Evolutionary conservation across 352 stramenopile species (phyloP), one percentile per base, ranked within the genome.

Genomic region (Globisporangium middletonii): DNA sequence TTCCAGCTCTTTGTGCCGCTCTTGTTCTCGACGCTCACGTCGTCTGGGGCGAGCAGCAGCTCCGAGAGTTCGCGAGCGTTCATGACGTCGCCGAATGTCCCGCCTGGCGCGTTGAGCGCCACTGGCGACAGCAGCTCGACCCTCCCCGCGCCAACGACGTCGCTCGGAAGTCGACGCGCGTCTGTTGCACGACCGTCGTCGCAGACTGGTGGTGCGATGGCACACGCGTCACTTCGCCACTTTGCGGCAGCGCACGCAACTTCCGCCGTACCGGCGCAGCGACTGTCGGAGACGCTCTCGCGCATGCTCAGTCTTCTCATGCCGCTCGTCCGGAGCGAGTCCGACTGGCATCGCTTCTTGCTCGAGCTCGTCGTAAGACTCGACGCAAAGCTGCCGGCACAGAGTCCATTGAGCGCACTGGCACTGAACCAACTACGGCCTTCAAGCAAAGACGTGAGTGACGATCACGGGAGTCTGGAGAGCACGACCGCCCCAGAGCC

Each of bases 1-100:
- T 59, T 79, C 28, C 60, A 71, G 16, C 43, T 68, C 1, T 77
- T 75, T 53, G 23, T 77, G 3, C 60, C 75, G 2, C 64, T 83
- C 12, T 69, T 75, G 33, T 59, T 72, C 7, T 53, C 60, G 6
- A 53, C 57, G 2, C 13, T 74, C 12, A 65, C 30, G 11, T 37
- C 37, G 2, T 45, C 4, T n/a, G 41, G 33, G 12, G 33, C 33
- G 7, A 38, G 12, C 33, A 38, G 33, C 7, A 9, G 33, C 33
- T 9, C 33, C 9, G 33, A 38, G 33, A 38, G 33, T 9, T 38
- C 33, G 9, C 33, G 33, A 12, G 33, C 7, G 33, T 38, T 38
- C 33, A 38, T 38, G 33, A 12, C 33, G 33, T 12, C 33, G 7
- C 33, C 12, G 7, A 38, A 9, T 38, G 7, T 11, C 6, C 33